phyloP scores from a whole-genome alignment of 257 asterid species.

The Leonotis leonurus region DNA sequence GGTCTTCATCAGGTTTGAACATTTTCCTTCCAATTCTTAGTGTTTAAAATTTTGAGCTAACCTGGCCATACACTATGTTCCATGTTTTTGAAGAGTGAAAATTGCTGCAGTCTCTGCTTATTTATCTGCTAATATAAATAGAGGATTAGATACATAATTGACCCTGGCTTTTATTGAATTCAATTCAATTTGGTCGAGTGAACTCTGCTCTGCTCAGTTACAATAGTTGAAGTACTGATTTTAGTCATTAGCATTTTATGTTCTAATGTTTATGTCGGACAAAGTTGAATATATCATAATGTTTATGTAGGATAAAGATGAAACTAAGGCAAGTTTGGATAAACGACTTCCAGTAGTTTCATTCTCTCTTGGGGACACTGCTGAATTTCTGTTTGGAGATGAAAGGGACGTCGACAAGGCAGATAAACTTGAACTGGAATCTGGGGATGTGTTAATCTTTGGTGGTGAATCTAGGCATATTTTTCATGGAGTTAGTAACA shows the following conservation, averaged over 20 bases:
- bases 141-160: not conserved
- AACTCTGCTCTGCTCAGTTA: not conserved
- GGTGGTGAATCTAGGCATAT: slow-evolving; percentile 71
- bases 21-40: not conserved
- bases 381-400: slow-evolving; percentile 53
- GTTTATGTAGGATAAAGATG: slow-evolving; percentile 64
- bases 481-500: slow-evolving; percentile 61
- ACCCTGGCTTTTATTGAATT: not conserved
- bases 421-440: slow-evolving; percentile 38
- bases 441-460: slow-evolving; percentile 78
- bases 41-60: not conserved
- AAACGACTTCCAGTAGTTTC: slow-evolving; percentile 73
- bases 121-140: not conserved
- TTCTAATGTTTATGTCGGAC: not conserved
- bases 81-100: not conserved
- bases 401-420: slow-evolving; percentile 41
- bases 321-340: slow-evolving; percentile 51
- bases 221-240: not conserved
- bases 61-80: not conserved
- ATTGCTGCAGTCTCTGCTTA: not conserved
- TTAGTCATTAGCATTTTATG: not conserved
- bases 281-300: too few species aligned
- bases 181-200: not conserved
- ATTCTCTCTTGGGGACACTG: slow-evolving; percentile 77
- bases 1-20: slow-evolving; percentile 78